Evolutionary conservation across 2,329 filamentous ascomycete species (phyloP).

Genomic region (Rhinocladiella mackenziei): DNA sequence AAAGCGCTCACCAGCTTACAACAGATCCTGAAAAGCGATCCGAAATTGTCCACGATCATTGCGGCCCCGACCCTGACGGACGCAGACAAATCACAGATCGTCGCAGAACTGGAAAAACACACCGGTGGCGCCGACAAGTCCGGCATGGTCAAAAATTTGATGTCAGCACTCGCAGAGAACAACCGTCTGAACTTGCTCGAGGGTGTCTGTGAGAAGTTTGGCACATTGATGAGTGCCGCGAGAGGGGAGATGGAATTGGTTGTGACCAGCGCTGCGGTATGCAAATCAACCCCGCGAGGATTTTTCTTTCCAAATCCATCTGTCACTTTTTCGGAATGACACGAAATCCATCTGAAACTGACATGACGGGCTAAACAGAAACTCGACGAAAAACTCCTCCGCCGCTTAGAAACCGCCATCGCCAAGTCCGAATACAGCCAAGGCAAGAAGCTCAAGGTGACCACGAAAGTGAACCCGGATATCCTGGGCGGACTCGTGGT

Average conservation of each 20-base stretch:
- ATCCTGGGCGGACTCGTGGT: slow-evolving; percentile 91
- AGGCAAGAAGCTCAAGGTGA: slow-evolving; percentile 98
- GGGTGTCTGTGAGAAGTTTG: slow-evolving; percentile 83
- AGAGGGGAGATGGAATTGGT: slow-evolving; percentile 90
- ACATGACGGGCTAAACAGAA: slow-evolving; percentile 48
- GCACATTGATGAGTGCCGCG: slow-evolving; percentile 77
- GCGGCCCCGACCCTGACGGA: slow-evolving; percentile 71
- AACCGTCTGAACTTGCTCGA: slow-evolving; percentile 83
- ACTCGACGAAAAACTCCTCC: slow-evolving; percentile 81
- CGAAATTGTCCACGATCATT: slow-evolving; percentile 74
- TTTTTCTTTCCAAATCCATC: too few relatives aligned
- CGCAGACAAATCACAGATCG: slow-evolving; percentile 78
- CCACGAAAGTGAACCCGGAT: slow-evolving; percentile 90
- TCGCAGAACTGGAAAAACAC: slow-evolving; percentile 83
- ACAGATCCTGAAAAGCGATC: slow-evolving; percentile 72
- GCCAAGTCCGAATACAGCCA: slow-evolving; percentile 83
- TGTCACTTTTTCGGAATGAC: neutral
- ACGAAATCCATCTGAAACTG: slow-evolving; percentile 4
- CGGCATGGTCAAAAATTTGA: slow-evolving; percentile 90
- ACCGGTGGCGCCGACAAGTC: slow-evolving; percentile 64
- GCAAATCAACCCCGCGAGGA: too few relatives aligned
- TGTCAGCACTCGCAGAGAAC: slow-evolving; percentile 86
- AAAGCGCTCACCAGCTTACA: slow-evolving; percentile 70
- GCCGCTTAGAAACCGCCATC: slow-evolving; percentile 80
- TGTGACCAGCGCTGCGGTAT: slow-evolving; percentile 84